Base-by-base conservation (phyloP, 805 yeast genomes). In the Metschnikowia arizonensis region DNA sequence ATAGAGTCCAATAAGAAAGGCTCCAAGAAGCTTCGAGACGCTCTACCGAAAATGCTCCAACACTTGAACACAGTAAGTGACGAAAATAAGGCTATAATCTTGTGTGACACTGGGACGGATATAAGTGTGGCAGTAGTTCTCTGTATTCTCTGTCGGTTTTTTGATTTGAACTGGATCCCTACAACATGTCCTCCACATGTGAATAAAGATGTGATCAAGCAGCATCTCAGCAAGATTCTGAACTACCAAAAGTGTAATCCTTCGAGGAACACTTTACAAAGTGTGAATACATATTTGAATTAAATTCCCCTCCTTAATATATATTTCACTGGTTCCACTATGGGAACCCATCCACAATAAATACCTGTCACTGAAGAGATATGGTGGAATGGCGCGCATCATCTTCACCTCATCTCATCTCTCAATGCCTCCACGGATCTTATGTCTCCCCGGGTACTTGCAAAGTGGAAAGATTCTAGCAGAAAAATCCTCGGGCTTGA, bases 181-280 rank as follows among this genome's bases (percentile, higher is more conserved):
- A 44, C 54, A 0, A 39, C 38, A 0, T 26, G 8, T 15, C 52
- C 33, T 25, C 55, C 39, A 21, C 67, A 34, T 52, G 51, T 68
- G 0, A 69, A 74, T 21, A 85, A 85, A 57, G 78, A 73, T 23
- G 60, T 69, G 7, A 74, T 85, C 12, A 74, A 80, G 45, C 73
- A 72, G 46, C 82, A 84, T 44, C 63, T 88, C 25, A 75, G 80
- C 2, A 60, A 60, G 37, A 54, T 88, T 3, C 68, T 76, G 14
- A 25, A 39, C 42, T 30, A 17, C 35, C 33, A 23, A 15, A 39
- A 39, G 15, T 60, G 65, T 6, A 85, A 87, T 48, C 95, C 96
- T 0, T 81, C 89, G 45, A 68, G 96, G 40, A 81, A 87, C 9
- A 84, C 95, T 0, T 65, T 87, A 33, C 89, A 83, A 53, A 76